Evolutionary conservation across 1,284 basidiomycete species (phyloP).

Genomic region (Ceratobasidium sp.): DNA sequence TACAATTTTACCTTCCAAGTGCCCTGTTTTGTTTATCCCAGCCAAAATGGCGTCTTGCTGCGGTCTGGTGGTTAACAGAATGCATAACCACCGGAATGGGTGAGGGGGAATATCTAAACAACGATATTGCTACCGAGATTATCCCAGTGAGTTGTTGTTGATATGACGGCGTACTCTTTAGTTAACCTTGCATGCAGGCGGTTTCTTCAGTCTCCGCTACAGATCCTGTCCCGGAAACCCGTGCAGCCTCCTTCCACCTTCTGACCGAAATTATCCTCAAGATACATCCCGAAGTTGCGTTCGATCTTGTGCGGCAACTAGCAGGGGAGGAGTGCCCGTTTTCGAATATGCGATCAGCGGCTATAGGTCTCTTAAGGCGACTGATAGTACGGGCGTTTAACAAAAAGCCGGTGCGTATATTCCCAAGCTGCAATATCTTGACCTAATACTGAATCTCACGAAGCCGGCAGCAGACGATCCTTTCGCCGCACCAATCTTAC

Average conservation of each 20-base stretch:
- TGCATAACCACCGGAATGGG: neutral
- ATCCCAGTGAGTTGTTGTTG: constrained; percentile 10
- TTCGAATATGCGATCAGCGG: constrained; percentile 33
- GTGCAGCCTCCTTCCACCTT: neutral
- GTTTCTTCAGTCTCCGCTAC: constrained; percentile 28
- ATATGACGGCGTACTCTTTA: neutral
- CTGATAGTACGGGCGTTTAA: constrained; percentile 33
- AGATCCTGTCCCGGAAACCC: constrained; percentile 8
- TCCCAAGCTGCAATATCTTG: neutral
- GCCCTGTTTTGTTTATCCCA: neutral
- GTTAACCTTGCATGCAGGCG: neutral
- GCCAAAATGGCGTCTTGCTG: constrained; percentile 12
- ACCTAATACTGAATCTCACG: neutral
- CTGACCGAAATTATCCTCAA: constrained; percentile 3
- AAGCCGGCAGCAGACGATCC: constrained; percentile 33
- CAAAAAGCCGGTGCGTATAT: constrained; percentile 1
- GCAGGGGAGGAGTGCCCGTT: constrained; percentile 26
- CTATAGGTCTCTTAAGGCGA: constrained; percentile 19
- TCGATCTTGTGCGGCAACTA: constrained; percentile 26
- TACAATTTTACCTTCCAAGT: neutral
- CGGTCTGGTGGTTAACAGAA: constrained; percentile 1
- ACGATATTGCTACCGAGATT: constrained; percentile 10
- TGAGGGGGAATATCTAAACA: constrained; percentile 20
- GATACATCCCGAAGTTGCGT: constrained; percentile 19
- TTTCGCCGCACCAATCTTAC: constrained; percentile 18